Percentiles rank a stretch among this genome's conserved stretches.
phyloP scores from a whole-genome alignment of 257 asterid genomes.

The Solanum commersonii region DNA sequence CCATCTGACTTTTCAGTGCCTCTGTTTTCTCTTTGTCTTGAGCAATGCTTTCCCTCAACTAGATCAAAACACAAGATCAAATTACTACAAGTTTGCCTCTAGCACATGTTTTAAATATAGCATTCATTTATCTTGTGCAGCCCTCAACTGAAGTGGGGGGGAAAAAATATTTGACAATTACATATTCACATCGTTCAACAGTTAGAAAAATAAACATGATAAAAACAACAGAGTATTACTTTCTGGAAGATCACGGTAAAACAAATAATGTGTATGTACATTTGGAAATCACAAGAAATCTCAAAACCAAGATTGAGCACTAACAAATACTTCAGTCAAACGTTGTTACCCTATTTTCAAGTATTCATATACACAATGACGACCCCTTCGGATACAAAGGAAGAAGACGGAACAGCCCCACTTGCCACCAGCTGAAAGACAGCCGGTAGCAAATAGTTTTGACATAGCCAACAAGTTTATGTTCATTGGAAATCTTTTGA shows the following conservation, averaged over 20 bases:
- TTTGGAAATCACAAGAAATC: neutral
- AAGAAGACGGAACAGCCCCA: neutral
- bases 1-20: slow-evolving; percentile 52
- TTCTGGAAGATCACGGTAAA: neutral
- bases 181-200: neutral
- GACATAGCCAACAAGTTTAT: neutral
- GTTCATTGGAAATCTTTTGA: neutral
- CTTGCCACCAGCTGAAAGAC: neutral
- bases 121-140: neutral
- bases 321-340: neutral
- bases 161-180: neutral
- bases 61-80: slow-evolving; percentile 14
- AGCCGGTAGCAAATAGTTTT: neutral
- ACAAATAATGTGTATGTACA: neutral
- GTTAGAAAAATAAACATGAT: neutral
- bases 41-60: slow-evolving; percentile 80
- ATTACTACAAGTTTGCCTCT: neutral
- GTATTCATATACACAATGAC: neutral
- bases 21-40: slow-evolving; percentile 76
- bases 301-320: neutral
- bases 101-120: neutral
- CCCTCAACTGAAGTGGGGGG: neutral
- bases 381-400: neutral
- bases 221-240: neutral
- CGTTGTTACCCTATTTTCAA: neutral